These are phyloP conservation scores for Candida neerlandica DNA, from an alignment of 1,139 yeast species.

Conservation along the genomic window DNA sequence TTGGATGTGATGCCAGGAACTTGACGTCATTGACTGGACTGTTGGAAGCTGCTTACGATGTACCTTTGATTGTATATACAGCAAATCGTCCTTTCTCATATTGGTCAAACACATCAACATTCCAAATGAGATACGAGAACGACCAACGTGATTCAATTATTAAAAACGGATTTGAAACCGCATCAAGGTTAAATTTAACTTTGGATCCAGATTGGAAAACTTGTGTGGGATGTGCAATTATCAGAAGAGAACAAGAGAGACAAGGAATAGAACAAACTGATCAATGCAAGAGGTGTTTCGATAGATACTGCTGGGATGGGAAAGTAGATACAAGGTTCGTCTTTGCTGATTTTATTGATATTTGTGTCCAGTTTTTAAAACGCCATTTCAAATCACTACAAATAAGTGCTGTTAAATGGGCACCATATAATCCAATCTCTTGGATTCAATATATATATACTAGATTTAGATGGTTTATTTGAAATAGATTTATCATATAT, in stretches of 20 bases:
- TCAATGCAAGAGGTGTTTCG: constrained; percentile 74
- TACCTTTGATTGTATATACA: constrained; percentile 80
- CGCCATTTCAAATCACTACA: background rate
- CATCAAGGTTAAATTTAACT: constrained; percentile 73
- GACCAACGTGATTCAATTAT: constrained; percentile 63
- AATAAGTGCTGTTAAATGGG: background rate
- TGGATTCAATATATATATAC: background rate
- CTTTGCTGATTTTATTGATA: background rate
- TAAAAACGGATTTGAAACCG: constrained; percentile 77
- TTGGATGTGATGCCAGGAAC: constrained; percentile 51
- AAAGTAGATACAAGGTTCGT: constrained; percentile 7
- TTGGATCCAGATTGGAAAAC: constrained; percentile 71
- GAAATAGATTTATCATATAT: background rate
- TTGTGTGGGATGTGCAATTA: constrained; percentile 87
- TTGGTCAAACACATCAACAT: constrained; percentile 72
- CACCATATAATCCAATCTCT: background rate
- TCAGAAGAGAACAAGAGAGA: constrained; percentile 82
- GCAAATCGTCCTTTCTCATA: constrained; percentile 75
- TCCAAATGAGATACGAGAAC: constrained; percentile 61
- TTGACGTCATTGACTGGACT: constrained; percentile 48
- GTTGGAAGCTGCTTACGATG: constrained; percentile 38
- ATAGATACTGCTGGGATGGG: constrained; percentile 84
- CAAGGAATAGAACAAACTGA: constrained; percentile 60
- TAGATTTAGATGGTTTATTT: constrained; percentile 3
- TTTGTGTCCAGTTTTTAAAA: background rate